Conservation (phyloP, 108 stramenopile genomes). For the Asterionellopsis glacialis region DNA sequence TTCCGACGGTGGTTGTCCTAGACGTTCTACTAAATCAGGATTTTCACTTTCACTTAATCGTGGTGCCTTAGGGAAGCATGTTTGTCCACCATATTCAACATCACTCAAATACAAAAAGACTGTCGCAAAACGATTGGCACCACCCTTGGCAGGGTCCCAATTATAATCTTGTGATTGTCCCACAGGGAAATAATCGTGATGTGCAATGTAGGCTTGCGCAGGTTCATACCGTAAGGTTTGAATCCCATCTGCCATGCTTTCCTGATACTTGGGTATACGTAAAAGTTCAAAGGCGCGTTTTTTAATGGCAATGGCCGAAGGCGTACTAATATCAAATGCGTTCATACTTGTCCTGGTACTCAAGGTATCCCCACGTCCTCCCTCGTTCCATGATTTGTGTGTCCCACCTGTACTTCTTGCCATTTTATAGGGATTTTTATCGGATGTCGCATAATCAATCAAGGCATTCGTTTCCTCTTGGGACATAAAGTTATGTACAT, state of each 20-base stretch:
- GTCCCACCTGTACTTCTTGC: too few species aligned
- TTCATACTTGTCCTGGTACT: too few species aligned
- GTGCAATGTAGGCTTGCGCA: slow-evolving; percentile 84
- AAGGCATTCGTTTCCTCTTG: neutral
- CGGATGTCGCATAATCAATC: neutral
- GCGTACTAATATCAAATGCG: too few species aligned
- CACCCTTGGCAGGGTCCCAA: slow-evolving; percentile 64
- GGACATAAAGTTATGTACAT: neutral
- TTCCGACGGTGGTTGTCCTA: too few species aligned
- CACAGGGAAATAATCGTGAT: slow-evolving; percentile 79
- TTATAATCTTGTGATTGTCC: slow-evolving; percentile 23
- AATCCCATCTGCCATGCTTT: neutral
- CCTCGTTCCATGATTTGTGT: too few species aligned
- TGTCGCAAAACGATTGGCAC: slow-evolving; percentile 93
- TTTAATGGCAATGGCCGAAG: too few species aligned
- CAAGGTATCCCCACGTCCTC: too few species aligned
- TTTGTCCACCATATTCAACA: slow-evolving; percentile 90
- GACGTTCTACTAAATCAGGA: slow-evolving; percentile 2
- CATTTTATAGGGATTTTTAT: too few species aligned
- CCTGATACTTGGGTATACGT: slow-evolving; percentile 62
- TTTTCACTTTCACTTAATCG: slow-evolving; percentile 36
- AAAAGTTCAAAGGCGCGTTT: slow-evolving; percentile 53
- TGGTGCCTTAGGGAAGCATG: slow-evolving; percentile 75
- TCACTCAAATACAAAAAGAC: slow-evolving; percentile 94
- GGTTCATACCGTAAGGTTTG: slow-evolving; percentile 84